Evolutionary conservation across 257 asterid genomes (phyloP).

Genomic region (Phtheirospermum japonicum): DNA sequence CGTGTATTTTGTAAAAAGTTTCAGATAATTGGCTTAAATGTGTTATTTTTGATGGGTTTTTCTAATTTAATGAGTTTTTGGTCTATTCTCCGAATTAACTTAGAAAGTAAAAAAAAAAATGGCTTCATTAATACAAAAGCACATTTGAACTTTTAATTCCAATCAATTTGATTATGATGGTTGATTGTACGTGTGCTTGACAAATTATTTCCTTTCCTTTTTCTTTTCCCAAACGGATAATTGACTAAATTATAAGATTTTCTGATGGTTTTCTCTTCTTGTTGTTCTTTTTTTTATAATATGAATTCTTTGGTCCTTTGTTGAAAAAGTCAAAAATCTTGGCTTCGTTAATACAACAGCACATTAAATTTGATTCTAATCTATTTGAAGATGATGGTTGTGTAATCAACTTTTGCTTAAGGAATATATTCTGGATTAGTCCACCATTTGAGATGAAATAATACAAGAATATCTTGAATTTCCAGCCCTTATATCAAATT

Average conservation of each 20-base stretch:
- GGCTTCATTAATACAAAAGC: conserved; percentile 34
- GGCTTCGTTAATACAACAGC: not conserved
- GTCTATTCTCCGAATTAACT: conserved; percentile 14
- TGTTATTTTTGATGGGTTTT: conserved; percentile 4
- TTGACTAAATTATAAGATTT: not conserved
- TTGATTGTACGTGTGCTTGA: not conserved
- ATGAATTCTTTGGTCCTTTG: not conserved
- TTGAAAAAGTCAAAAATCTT: not conserved
- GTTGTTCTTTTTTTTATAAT: not conserved
- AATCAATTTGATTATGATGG: conserved; percentile 20
- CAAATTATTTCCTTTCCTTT: no score
- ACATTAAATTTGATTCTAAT: conserved; percentile 15
- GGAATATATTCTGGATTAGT: no score
- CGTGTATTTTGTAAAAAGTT: conserved; percentile 17
- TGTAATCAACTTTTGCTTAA: conserved; percentile 23
- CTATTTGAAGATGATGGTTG: conserved; percentile 16
- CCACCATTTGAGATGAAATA: conserved; percentile 21
- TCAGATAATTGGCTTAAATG: conserved; percentile 15
- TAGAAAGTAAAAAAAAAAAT: conserved; percentile 20
- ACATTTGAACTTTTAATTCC: conserved; percentile 20
- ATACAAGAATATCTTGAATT: conserved; percentile 6
- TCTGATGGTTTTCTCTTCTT: not conserved
- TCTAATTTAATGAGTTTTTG: conserved; percentile 10
- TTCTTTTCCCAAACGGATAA: not conserved
- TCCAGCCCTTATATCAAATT: conserved; percentile 3